A percentile compares a stretch with the other conserved stretches of the same genome.
phyloP scores from a whole-genome alignment of 1,284 basidiomycete genomes.

The Heliocybe sulcata region DNA sequence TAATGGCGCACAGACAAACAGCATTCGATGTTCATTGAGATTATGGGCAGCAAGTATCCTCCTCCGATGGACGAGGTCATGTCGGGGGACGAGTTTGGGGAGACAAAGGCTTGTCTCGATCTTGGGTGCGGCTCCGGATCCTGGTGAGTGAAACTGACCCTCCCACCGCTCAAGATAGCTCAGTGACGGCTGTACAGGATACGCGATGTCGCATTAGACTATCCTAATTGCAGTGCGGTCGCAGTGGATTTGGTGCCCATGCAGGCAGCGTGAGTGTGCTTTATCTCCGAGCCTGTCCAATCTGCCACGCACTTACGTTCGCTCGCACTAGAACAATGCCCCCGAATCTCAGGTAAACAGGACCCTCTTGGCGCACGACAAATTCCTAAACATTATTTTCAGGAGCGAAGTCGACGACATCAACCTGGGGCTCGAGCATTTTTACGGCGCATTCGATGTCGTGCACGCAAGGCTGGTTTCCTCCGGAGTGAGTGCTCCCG shows the following conservation, averaged over 20 bases:
- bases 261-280: slow-evolving; percentile 48
- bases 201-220: slow-evolving; percentile 63
- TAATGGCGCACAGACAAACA: slow-evolving; percentile 44
- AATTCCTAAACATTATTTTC: slow-evolving; percentile 8
- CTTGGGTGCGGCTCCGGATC: slow-evolving; percentile 72
- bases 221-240: slow-evolving; percentile 58
- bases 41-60: slow-evolving; percentile 57
- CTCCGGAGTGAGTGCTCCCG: slow-evolving; percentile 48
- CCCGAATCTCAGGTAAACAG: slow-evolving; percentile 52
- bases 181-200: slow-evolving; percentile 42
- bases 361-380: slow-evolving; percentile 7
- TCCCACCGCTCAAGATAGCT: not conserved
- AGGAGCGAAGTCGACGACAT: slow-evolving; percentile 80
- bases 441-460: slow-evolving; percentile 68
- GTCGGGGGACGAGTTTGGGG: slow-evolving; percentile 46
- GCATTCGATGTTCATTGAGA: slow-evolving; percentile 51
- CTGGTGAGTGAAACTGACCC: slow-evolving; percentile 40
- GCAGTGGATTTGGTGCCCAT: slow-evolving; percentile 76
- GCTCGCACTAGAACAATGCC: slow-evolving; percentile 45
- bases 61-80: slow-evolving; percentile 48
- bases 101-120: slow-evolving; percentile 61
- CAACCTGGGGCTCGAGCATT: slow-evolving; percentile 75
- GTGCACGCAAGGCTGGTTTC: slow-evolving; percentile 64
- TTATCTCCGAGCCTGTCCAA: slow-evolving; percentile 1
- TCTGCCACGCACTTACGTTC: slow-evolving; percentile 8